Evolutionary conservation across 768 basidiomycete species (phyloP), one percentile per base, ranked within the genome.

Genomic region (Tulasnella sp.): DNA sequence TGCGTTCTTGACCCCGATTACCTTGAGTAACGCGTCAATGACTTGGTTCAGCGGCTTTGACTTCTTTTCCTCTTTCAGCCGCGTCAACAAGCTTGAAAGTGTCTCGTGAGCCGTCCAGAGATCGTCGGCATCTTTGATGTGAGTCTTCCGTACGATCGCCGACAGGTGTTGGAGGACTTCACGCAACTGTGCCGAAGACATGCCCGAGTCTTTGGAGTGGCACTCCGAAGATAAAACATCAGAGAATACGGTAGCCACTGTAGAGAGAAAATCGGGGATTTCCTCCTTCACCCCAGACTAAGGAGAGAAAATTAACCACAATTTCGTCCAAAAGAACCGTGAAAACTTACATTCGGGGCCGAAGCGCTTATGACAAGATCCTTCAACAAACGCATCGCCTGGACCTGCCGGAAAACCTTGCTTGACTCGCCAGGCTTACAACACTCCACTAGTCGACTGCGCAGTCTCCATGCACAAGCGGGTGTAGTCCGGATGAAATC

Each of bases 351-450:
- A 19, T 44, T 40, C 14, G 48, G 52, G 36, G 56, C 38, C 2
- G 76, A 56, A 36, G 52, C 39, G 14, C 62, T 62, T 38, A 31
- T 46, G 21, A 94, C 81, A 16, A 98, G 87, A 10, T 88, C 84
- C 76, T 93, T 89, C 21, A 97, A 84, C 38, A 98, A 88, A 40
- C 91, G 89, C 84, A 94, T 91, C 5, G 88, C 90, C 84, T 97
- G 95, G 71, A 88, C 88, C 84, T 89, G 90, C 76, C 97, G 89
- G 84, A 93, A 97, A 1, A 87, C 85, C 83, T 98, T 98, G 82
- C 94, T 89, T 5, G 92, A 89, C 79, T 89, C 89, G 56, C 84
- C 85, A 1, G 89, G 87, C 34, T 81, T 81, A n/a, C 82, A 84
- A 10, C 90, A 85, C 24, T 88, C 87, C 48, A 94, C 81, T n/a